Evolutionary conservation across 148 eudicot species (phyloP).

Genomic region (Persicaria maculosa): DNA sequence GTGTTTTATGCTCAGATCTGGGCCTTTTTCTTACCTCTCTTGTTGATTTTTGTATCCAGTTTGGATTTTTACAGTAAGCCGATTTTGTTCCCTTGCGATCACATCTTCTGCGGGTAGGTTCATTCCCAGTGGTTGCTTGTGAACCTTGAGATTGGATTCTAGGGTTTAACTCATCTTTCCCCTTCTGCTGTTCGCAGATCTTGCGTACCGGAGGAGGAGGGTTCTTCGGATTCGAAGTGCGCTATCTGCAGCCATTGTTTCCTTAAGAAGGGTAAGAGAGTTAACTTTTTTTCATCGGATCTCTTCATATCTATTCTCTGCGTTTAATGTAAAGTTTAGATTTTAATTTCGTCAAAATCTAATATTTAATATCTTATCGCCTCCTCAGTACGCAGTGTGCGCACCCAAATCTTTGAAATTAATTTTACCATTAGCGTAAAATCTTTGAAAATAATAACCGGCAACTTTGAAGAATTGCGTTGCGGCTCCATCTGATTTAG

Average conservation of each 20-base stretch:
- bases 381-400: too few species aligned
- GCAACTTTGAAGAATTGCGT: too few species aligned
- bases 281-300: not conserved
- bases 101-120: constrained; percentile 74
- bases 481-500: too few species aligned
- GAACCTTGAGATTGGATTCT: not conserved
- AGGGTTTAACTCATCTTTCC: constrained; percentile 7
- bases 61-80: constrained; percentile 57
- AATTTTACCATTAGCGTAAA: too few species aligned
- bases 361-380: too few species aligned
- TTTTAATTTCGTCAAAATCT: too few species aligned
- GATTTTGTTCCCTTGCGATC: constrained; percentile 68
- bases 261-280: constrained; percentile 38
- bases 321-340: too few species aligned
- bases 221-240: constrained; percentile 41
- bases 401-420: too few species aligned
- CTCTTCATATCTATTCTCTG: not conserved
- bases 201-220: constrained; percentile 38
- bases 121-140: not conserved
- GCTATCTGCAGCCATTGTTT: constrained; percentile 47
- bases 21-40: constrained; percentile 6
- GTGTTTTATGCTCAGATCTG: not conserved
- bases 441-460: too few species aligned
- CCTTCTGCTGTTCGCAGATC: constrained; percentile 24
- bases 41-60: constrained; percentile 29